Conservation (phyloP, 495 filamentous ascomycete species). For the Penicillium alfredii region DNA sequence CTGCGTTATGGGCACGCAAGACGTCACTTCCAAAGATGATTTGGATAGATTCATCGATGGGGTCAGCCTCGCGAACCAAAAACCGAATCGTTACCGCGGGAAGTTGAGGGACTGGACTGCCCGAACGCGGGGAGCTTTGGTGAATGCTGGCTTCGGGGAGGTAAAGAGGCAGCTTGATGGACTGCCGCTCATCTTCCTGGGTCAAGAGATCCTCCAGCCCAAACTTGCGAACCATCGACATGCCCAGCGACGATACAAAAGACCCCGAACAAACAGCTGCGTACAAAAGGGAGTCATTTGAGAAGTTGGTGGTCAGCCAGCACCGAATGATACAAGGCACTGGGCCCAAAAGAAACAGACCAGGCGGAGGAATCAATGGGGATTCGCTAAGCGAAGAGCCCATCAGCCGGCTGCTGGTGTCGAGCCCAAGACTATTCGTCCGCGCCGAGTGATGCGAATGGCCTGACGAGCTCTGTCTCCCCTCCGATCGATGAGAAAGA, state of each 20-base stretch:
- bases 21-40: conserved; percentile 85
- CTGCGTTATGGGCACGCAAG: conserved; percentile 79
- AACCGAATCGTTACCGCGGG: conserved; percentile 75
- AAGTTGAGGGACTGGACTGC: conserved; percentile 70
- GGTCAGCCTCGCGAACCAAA: conserved; percentile 54
- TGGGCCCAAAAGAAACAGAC: conserved; percentile 73
- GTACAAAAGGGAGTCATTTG: conserved; percentile 79
- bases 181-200: conserved; percentile 55
- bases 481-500: conserved; percentile 91
- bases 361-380: conserved; percentile 69
- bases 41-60: conserved; percentile 54
- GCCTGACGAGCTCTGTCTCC: conserved; percentile 85
- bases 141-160: conserved; percentile 85
- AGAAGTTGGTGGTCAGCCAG: conserved; percentile 84
- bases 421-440: conserved; percentile 76
- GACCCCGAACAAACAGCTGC: conserved; percentile 91
- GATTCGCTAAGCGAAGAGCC: conserved; percentile 58
- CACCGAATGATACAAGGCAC: conserved; percentile 92
- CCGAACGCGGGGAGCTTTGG: conserved; percentile 63
- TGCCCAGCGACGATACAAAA: conserved; percentile 72
- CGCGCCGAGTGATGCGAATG: conserved; percentile 77
- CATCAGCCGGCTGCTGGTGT: conserved; percentile 59
- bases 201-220: conserved; percentile 62
- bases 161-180: conserved; percentile 74
- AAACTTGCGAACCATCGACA: conserved; percentile 63